A percentile compares a stretch with the other conserved stretches of the same genome.
These are phyloP conservation scores for Trypanosomatidae sp. DNA, from an alignment of 208 protist genomes.

Conservation along the genomic window DNA sequence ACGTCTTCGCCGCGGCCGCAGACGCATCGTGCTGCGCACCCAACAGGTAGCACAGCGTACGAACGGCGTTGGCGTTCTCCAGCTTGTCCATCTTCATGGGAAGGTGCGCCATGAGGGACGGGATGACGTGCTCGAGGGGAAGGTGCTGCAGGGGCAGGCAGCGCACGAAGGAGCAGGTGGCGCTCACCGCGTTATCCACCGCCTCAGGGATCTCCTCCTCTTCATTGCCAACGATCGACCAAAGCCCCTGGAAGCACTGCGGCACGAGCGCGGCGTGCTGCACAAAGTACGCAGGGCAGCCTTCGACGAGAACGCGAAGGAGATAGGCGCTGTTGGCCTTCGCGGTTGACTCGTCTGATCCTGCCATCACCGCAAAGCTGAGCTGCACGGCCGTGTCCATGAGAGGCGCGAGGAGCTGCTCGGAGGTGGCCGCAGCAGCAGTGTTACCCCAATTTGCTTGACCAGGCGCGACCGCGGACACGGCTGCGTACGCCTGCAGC, in stretches of 20 bases:
- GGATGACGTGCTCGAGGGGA: conserved; percentile 42
- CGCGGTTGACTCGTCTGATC: conserved; percentile 63
- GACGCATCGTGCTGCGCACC: conserved; percentile 10
- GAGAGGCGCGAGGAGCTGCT: conserved; percentile 34
- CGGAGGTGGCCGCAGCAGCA: background rate
- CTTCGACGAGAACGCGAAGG: conserved; percentile 58
- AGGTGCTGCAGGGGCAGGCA: conserved; percentile 35
- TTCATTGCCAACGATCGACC: conserved; percentile 34
- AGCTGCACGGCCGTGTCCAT: conserved; percentile 43
- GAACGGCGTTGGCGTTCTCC: conserved; percentile 73
- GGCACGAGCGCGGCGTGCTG: conserved; percentile 21
- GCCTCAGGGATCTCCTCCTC: conserved; percentile 70
- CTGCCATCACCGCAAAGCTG: conserved; percentile 44
- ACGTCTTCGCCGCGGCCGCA: conserved; percentile 23
- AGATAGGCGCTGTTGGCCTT: conserved; percentile 69
- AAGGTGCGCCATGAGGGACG: conserved; percentile 48
- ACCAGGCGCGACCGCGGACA: conserved; percentile 7
- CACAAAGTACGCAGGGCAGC: conserved; percentile 33
- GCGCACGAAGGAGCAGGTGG: conserved; percentile 75
- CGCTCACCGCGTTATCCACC: conserved; percentile 85
- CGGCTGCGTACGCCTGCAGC: conserved; percentile 45
- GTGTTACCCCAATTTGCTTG: too few species aligned
- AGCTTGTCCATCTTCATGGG: conserved; percentile 81
- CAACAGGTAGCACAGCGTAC: conserved; percentile 52
- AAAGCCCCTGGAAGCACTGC: conserved; percentile 38